Conservation (phyloP, 495 filamentous ascomycete genomes). For the Aspergillus sparsus region DNA sequence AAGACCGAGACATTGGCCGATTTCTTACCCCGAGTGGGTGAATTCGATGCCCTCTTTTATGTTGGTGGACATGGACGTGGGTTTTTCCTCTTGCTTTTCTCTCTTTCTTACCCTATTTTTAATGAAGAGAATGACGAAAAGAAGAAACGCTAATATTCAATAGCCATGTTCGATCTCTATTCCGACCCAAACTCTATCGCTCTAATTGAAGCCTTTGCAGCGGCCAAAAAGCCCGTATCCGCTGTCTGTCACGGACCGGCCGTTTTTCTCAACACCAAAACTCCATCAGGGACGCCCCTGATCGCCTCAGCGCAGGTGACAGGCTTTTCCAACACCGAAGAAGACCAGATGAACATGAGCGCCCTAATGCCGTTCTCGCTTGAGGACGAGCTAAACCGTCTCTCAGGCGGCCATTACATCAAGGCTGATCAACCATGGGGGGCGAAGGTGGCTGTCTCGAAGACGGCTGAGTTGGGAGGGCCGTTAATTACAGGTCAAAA, state of each 20-base stretch:
- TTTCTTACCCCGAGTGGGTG: slow-evolving; percentile 52
- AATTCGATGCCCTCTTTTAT: slow-evolving; percentile 71
- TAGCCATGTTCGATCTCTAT: slow-evolving; percentile 66
- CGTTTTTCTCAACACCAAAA: slow-evolving; percentile 59
- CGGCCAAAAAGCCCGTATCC: slow-evolving; percentile 59
- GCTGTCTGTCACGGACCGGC: slow-evolving; percentile 72
- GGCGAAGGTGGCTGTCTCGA: slow-evolving; percentile 59
- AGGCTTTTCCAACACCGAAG: slow-evolving; percentile 69
- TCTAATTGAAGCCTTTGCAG: slow-evolving; percentile 62
- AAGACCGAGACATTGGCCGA: slow-evolving; percentile 56
- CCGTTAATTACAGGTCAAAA: slow-evolving; percentile 76
- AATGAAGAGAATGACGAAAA: not conserved
- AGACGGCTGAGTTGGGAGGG: slow-evolving; percentile 38
- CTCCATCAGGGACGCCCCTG: slow-evolving; percentile 51
- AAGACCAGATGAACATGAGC: slow-evolving; percentile 52
- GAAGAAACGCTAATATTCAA: not conserved
- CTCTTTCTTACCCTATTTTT: not conserved
- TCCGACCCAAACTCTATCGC: slow-evolving; percentile 50
- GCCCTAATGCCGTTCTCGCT: slow-evolving; percentile 63
- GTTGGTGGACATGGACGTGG: slow-evolving; percentile 77
- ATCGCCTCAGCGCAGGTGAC: slow-evolving; percentile 61
- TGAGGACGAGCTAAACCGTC: slow-evolving; percentile 56
- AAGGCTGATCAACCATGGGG: slow-evolving; percentile 62
- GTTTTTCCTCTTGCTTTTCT: slow-evolving; percentile 17
- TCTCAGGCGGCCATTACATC: slow-evolving; percentile 54